phyloP scores from a whole-genome alignment of 2,329 filamentous ascomycete species.

The Biscogniauxia mediterranea region DNA sequence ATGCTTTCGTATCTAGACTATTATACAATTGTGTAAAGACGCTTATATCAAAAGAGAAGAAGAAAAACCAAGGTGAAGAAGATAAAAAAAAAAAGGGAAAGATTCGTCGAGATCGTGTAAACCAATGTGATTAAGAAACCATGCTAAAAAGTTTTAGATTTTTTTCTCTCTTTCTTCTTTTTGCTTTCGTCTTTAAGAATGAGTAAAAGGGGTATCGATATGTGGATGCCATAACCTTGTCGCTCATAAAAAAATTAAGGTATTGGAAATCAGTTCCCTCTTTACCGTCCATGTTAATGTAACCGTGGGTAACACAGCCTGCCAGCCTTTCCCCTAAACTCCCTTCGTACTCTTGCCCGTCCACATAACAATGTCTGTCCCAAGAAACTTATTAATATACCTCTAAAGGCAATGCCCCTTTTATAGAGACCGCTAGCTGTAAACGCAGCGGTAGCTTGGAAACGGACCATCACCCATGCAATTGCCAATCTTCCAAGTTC shows the following conservation, averaged over 20 bases:
- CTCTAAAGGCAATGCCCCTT: background rate
- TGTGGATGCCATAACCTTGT: background rate
- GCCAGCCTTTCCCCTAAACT: background rate
- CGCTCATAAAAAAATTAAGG: background rate
- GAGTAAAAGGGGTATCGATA: background rate
- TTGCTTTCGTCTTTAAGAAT: background rate
- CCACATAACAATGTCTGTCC: background rate
- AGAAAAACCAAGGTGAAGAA: background rate
- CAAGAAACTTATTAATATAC: background rate
- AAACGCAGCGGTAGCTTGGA: background rate
- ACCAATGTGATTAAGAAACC: background rate
- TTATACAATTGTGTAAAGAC: background rate
- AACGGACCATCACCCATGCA: background rate
- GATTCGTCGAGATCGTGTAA: background rate
- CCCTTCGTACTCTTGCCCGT: background rate
- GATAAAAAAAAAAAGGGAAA: background rate
- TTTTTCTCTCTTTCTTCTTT: background rate
- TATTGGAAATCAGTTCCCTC: background rate
- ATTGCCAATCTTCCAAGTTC: background rate
- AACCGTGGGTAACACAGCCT: background rate
- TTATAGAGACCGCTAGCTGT: background rate
- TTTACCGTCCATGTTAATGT: background rate
- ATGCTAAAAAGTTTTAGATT: background rate
- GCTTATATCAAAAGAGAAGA: background rate
- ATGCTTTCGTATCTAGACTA: background rate